These are phyloP conservation scores for Penicillium silybi DNA, from an alignment of 495 filamentous ascomycete species.

Conservation along the genomic window DNA sequence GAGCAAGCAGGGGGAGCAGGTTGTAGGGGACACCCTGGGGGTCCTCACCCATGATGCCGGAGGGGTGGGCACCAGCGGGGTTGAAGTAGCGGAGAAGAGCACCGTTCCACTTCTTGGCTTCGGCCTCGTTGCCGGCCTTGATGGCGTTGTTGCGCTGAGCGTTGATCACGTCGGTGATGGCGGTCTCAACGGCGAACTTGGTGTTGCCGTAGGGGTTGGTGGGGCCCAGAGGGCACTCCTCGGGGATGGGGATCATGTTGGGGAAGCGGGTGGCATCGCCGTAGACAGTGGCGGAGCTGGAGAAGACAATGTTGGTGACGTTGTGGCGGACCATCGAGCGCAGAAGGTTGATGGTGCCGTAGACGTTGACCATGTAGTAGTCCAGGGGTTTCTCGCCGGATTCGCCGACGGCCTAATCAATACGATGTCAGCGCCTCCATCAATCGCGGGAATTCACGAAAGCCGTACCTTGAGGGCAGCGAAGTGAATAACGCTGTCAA, in stretches of 20 bases:
- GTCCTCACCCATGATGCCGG: conserved; percentile 97
- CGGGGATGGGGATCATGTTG: conserved; percentile 98
- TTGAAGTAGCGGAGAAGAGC: conserved; percentile 97
- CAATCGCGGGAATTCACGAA: background rate
- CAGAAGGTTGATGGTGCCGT: conserved; percentile 85
- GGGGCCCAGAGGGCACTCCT: conserved; percentile 90
- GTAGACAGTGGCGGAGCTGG: conserved; percentile 93
- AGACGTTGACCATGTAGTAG: conserved; percentile 96
- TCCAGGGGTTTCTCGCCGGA: conserved; percentile 92
- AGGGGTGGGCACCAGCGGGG: conserved; percentile 90
- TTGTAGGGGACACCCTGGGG: conserved; percentile 96
- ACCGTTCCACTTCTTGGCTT: conserved; percentile 79
- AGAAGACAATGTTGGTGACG: conserved; percentile 97
- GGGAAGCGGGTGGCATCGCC: conserved; percentile 94
- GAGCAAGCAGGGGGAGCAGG: conserved; percentile 86
- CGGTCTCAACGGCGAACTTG: conserved; percentile 82
- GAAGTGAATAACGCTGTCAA: conserved; percentile 98
- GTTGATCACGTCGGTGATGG: conserved; percentile 87
- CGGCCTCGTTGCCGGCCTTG: conserved; percentile 68
- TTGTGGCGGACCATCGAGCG: conserved; percentile 82
- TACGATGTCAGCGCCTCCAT: background rate
- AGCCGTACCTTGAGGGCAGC: conserved; percentile 84
- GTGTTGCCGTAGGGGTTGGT: conserved; percentile 98
- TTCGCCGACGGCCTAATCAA: conserved; percentile 77
- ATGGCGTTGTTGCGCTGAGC: conserved; percentile 79